phyloP scores from a whole-genome alignment of 1,284 basidiomycete genomes.

The Limonomyces culmigenus region DNA sequence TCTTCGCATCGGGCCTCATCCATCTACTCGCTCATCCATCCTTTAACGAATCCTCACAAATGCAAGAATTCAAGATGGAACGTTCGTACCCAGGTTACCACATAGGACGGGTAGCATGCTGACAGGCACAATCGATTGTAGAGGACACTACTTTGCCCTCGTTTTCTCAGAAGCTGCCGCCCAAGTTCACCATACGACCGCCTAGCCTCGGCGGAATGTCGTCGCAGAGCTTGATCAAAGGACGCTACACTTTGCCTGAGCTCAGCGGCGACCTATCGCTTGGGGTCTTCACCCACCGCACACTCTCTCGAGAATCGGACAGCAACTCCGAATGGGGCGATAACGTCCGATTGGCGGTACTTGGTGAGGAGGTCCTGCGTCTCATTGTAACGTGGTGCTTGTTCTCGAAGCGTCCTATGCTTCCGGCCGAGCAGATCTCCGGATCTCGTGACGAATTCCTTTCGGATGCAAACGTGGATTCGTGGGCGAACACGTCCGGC shows the following conservation, averaged over 20 bases:
- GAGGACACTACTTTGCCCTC: too few species aligned
- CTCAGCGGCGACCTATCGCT: constrained; percentile 35
- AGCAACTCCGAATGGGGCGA: constrained; percentile 30
- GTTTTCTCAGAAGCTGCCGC: too few species aligned
- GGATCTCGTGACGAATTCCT: constrained; percentile 24
- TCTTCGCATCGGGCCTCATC: too few species aligned
- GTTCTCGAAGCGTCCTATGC: constrained; percentile 36
- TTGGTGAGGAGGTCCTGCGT: constrained; percentile 36
- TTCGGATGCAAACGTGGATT: constrained; percentile 27
- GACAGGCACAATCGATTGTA: too few species aligned
- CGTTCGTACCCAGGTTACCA: too few species aligned
- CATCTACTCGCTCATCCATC: too few species aligned
- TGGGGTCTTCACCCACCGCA: constrained; percentile 50
- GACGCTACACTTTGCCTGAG: constrained; percentile 21
- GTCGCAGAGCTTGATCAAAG: constrained; percentile 11
- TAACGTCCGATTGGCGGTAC: constrained; percentile 34
- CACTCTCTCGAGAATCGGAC: constrained; percentile 29
- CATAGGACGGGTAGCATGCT: too few species aligned
- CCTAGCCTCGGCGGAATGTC: too few species aligned
- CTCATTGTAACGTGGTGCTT: constrained; percentile 29
- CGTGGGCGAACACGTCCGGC: too few species aligned
- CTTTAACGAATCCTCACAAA: too few species aligned
- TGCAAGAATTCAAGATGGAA: too few species aligned
- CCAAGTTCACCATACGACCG: too few species aligned
- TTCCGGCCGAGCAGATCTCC: constrained; percentile 28